Evolutionary conservation across 257 asterid species (phyloP).

Genomic region (Jaltomata sinuosa): DNA sequence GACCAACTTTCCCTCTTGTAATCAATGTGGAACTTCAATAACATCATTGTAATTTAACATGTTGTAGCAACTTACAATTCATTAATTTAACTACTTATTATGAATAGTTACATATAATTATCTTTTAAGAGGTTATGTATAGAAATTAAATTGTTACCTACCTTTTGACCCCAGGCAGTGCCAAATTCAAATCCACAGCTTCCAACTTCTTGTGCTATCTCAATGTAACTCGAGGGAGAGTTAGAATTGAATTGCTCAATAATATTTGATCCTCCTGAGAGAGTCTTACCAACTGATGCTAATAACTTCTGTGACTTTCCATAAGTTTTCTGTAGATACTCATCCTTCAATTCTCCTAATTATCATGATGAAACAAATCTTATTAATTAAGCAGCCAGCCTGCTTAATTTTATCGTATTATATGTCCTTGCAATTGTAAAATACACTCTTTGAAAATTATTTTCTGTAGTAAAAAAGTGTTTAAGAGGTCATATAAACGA

Average conservation of each 20-base stretch:
- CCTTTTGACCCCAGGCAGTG: constrained; percentile 29
- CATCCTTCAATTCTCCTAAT: constrained; percentile 3
- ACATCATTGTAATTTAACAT: background rate
- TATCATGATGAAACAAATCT: background rate
- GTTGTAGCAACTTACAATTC: no score
- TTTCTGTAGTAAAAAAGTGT: no score
- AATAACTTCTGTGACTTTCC: constrained; percentile 14
- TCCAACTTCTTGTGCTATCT: constrained; percentile 17
- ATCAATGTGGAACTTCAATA: background rate
- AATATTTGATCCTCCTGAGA: constrained; percentile 4
- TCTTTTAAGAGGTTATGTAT: no score
- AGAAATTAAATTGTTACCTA: no score
- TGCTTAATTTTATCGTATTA: background rate
- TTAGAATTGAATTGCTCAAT: background rate
- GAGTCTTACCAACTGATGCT: constrained; percentile 3
- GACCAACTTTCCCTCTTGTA: background rate
- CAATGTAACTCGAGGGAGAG: constrained; percentile 4
- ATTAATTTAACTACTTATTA: no score
- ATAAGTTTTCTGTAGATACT: constrained; percentile 6
- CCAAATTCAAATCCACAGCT: constrained; percentile 12
- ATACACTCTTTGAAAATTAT: background rate
- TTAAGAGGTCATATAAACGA: no score
- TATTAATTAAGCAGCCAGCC: background rate
- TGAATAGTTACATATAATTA: no score
- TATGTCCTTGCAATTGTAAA: background rate